Evolutionary conservation across 441 rosid species (phyloP), one percentile per base, ranked within the genome.

Genomic region (Pelargonium myrrhifolium): DNA sequence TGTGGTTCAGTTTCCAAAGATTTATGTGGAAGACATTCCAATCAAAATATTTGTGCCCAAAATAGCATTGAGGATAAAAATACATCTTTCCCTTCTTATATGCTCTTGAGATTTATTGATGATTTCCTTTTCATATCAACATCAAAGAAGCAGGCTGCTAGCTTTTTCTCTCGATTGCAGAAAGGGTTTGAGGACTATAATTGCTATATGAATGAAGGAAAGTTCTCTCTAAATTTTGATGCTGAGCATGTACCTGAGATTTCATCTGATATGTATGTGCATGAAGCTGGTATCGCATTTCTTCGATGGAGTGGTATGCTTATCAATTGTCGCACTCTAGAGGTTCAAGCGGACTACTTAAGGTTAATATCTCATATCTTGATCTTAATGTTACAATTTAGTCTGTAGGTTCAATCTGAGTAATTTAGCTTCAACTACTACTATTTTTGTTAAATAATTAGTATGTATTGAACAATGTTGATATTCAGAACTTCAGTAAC

Each of bases 311-410:
- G 94, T 70, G 99, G 98, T 60, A 78, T 92, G 77, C 89, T 94
- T 9, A 74, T 89, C 26, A 94, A 94, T 67, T 82, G 83, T 49
- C 51, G 69, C 68, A 81, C 89, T 77, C 76, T 86, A 43, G 97
- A 94, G 79, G 82, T 94, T 71, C 98, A 89, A 81, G 96, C 83
- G 62, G 99, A 94, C 74, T 94, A 94, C 78, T 76, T 85, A 65
- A 88, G 95, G 96, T 92, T 68, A 42, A 14, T 59, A 31, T 18
- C 6, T 18, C 49, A 63, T 11, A 5, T 31, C 1, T 26, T 62
- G 14, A 62, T 12, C 15, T 18, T 42, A 35, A 43, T 15, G 53
- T 21, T 56, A 40, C 20, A n/a, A 49, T 49, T 49, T 49, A 49
- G 20, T 14, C 6, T 5, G 9, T 15, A 49, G 56, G n/a, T 49